Base-by-base conservation (phyloP, 306 rosid species). In the Begonia peltatifolia region DNA sequence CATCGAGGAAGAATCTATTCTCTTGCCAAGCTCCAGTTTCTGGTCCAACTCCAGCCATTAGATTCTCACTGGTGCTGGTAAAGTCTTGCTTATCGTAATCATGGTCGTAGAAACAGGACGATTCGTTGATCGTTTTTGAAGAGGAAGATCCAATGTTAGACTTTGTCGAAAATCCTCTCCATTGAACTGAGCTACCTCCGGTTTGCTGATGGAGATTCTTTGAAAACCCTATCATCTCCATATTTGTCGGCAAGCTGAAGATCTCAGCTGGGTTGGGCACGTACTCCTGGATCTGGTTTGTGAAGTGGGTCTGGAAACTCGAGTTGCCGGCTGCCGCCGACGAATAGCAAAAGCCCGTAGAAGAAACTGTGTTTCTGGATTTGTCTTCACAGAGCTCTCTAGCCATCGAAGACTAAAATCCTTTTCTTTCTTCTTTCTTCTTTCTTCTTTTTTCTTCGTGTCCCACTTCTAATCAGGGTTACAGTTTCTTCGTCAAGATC, bases 191-290 rank as follows among this genome's bases (percentile, higher is more conserved):
- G 42, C 23, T 53, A 23, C 47, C 44, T 9, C n/a, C 13, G 41
- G 36, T 46, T 22, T 52, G 46, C 63, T 72, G 44, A 58, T 73
- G 15, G 13, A 57, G 72, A 53, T 66, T 71, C 75, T 71, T 80
- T 9, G 87, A 64, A 55, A 82, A 86, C 46, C 86, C 93, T 68
- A 79, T 73, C 84, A 75, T 79, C 53, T 79, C 93, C 79, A 86
- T 82, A 47, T 83, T 80, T 3, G 88, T 71, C 47, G 78, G 70
- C 66, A 87, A 71, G 72, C 76, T 84, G 77, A 79, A 81, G 66
- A 88, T 84, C 63, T 81, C 84, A 2, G 63, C 77, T 3, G 81
- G 68, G 63, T 74, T 83, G 17, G 81, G 57, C 16, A 69, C 81
- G 16, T 73, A 88, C 20, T 74, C 73, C 65, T 71, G 80, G 80